Evolutionary conservation across 148 eudicot genomes (phyloP).

Genomic region (Camellia granthamiana): DNA sequence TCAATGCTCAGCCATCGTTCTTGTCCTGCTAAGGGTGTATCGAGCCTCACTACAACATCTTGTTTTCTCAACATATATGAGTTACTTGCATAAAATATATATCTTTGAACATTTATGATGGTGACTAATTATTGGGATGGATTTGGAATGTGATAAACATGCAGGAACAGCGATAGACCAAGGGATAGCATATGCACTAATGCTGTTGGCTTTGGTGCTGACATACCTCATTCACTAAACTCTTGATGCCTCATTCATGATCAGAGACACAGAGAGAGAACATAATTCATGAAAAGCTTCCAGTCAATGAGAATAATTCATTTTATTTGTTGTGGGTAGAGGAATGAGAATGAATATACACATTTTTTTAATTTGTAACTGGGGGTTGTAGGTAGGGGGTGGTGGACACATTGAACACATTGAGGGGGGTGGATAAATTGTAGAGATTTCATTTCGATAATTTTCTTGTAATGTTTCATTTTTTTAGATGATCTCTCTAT

Average conservation of each 20-base stretch:
- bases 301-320: not conserved
- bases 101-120: no score
- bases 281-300: not conserved
- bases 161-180: constrained; percentile 62
- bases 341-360: not conserved
- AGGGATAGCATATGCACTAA: constrained; percentile 51
- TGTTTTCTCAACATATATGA: no score
- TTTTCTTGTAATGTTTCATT: constrained; percentile 4
- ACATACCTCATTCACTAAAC: constrained; percentile 56
- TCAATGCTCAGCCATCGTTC: no score
- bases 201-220: constrained; percentile 57
- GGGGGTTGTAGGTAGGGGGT: not conserved
- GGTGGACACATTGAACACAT: not conserved
- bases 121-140: not conserved
- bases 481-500: not conserved
- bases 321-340: not conserved
- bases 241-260: not conserved
- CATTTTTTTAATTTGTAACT: not conserved
- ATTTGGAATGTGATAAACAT: constrained; percentile 1
- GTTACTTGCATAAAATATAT: no score
- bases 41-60: no score
- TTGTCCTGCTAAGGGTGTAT: no score
- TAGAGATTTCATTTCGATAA: not conserved
- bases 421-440: not conserved
- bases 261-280: not conserved